Evolutionary conservation across 352 stramenopile genomes (phyloP).

Genomic region (Pythium angustatum): DNA sequence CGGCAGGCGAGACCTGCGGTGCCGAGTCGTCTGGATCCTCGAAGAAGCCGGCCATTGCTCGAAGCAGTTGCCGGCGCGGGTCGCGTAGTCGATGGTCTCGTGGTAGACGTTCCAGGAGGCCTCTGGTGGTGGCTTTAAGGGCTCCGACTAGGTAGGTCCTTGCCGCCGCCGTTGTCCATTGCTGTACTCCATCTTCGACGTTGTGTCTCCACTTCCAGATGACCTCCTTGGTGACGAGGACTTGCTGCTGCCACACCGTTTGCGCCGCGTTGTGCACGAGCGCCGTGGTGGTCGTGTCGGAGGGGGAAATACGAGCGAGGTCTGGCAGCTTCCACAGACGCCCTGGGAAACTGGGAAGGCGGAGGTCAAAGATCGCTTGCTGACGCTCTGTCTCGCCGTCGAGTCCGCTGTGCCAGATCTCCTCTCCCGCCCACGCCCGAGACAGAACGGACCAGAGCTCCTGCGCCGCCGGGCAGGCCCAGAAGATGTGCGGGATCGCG

Average conservation of each 20-base stretch:
- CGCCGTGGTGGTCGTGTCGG: too few relatives aligned
- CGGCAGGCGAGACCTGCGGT: too few relatives aligned
- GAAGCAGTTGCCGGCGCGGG: neutral
- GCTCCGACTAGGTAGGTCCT: neutral
- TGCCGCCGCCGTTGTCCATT: neutral
- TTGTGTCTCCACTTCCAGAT: slow-evolving; percentile 11
- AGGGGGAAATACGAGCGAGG: neutral
- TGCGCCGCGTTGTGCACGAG: neutral
- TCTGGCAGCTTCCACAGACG: neutral
- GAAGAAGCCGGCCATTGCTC: neutral
- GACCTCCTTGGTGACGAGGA: neutral
- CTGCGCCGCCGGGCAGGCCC: slow-evolving; percentile 6
- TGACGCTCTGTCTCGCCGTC: neutral
- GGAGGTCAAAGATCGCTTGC: neutral
- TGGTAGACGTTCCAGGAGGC: neutral
- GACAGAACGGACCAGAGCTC: neutral
- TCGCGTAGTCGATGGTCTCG: neutral
- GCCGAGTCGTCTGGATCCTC: too few relatives aligned
- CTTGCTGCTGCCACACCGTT: slow-evolving; percentile 6
- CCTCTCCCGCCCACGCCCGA: neutral
- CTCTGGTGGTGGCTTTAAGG: neutral
- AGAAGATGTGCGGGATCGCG: slow-evolving; percentile 10
- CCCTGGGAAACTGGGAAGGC: neutral
- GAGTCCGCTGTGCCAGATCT: neutral
- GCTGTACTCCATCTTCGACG: neutral